Conservation (phyloP, 768 basidiomycete genomes). For the Hericium alpestre region DNA sequence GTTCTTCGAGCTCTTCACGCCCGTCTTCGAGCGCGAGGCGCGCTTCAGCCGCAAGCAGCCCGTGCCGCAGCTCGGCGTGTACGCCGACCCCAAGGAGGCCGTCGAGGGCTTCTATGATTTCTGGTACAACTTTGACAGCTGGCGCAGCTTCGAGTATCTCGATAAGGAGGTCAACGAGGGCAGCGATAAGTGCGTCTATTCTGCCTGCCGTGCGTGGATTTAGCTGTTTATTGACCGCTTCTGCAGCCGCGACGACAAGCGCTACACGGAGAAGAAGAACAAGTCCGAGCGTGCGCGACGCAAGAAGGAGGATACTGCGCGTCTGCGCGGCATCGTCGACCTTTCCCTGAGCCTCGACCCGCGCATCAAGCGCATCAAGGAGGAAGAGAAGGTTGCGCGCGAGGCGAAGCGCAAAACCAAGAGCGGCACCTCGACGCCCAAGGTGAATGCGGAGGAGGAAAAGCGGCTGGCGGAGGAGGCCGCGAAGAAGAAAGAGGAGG, state of each 20-base stretch:
- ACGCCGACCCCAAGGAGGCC: constrained; percentile 62
- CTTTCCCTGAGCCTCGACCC: constrained; percentile 75
- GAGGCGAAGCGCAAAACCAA: constrained; percentile 78
- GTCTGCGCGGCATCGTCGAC: constrained; percentile 81
- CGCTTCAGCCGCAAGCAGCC: constrained; percentile 83
- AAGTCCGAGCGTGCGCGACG: constrained; percentile 89
- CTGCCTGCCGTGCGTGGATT: background rate
- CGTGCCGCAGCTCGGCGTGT: constrained; percentile 67
- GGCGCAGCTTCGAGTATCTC: constrained; percentile 94
- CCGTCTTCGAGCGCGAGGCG: constrained; percentile 87
- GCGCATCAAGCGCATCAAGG: constrained; percentile 94
- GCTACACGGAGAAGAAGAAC: constrained; percentile 99
- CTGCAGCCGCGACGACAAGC: constrained; percentile 89
- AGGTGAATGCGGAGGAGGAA: constrained; percentile 29
- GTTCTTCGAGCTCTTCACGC: constrained; percentile 66
- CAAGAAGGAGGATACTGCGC: constrained; percentile 95
- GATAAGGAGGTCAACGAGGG: constrained; percentile 99
- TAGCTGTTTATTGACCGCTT: background rate
- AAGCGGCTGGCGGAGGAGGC: constrained; percentile 64
- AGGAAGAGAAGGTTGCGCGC: constrained; percentile 88
- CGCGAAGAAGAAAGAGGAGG: constrained; percentile 69
- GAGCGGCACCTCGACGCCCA: constrained; percentile 34
- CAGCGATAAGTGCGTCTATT: constrained; percentile 66
- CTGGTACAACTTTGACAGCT: constrained; percentile 99
- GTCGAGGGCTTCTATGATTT: constrained; percentile 96